Evolutionary conservation across 164 flowering plant genomes (phyloP).

Genomic region (Chimonanthus praecox): DNA sequence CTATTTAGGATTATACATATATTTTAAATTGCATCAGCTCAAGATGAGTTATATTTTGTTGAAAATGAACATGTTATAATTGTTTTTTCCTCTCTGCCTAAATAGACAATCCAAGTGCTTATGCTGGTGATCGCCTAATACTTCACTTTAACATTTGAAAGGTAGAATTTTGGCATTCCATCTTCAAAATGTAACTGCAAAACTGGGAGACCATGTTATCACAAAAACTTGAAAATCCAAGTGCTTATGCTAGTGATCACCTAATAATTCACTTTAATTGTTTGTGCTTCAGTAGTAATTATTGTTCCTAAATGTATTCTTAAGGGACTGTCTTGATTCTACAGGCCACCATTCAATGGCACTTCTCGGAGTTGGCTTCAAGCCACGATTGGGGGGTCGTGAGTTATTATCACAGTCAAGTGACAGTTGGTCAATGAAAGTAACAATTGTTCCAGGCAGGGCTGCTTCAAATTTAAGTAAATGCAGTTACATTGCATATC

Average conservation of each 20-base stretch:
- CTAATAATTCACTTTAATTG: background rate
- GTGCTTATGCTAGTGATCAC: background rate
- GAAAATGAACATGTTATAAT: too few relatives aligned
- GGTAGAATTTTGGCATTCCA: background rate
- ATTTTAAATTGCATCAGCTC: too few relatives aligned
- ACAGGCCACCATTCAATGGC: conserved; percentile 38
- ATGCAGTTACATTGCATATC: conserved; percentile 3
- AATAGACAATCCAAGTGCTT: too few relatives aligned
- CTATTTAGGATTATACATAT: too few relatives aligned
- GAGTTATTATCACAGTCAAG: conserved; percentile 13
- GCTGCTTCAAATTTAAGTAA: background rate
- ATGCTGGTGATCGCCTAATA: too few relatives aligned
- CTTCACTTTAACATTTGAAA: background rate
- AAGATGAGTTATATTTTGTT: too few relatives aligned
- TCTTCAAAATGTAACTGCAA: background rate
- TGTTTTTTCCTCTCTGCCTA: too few relatives aligned
- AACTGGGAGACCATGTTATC: background rate
- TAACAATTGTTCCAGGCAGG: background rate
- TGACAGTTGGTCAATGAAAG: conserved; percentile 31
- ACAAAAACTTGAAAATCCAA: background rate
- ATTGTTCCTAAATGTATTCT: background rate
- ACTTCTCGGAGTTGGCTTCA: conserved; percentile 32
- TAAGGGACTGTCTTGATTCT: background rate
- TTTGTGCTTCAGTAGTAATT: background rate
- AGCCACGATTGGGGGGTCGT: conserved; percentile 21